Conservation (phyloP, 768 basidiomycete genomes). For the Sarcodon aspratus region DNA sequence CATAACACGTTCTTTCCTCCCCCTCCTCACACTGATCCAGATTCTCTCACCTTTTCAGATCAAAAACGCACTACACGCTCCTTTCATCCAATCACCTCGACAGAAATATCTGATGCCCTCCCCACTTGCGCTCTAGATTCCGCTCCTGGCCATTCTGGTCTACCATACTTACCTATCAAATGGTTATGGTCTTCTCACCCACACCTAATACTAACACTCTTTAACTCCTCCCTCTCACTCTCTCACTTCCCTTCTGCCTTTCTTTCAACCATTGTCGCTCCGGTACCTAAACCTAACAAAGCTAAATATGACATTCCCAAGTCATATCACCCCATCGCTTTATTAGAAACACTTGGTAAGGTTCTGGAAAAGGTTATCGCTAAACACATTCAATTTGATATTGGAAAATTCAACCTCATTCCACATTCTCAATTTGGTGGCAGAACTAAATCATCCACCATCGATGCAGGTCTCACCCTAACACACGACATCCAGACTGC, state of each 20-base stretch:
- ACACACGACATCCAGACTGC: constrained; percentile 9
- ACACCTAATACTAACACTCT: not conserved
- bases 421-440: constrained; percentile 18
- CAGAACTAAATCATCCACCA: constrained; percentile 4
- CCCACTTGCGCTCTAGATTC: not conserved
- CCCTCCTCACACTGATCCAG: no score
- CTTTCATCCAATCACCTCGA: no score
- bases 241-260: not conserved
- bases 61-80: no score
- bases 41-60: no score
- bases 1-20: no score
- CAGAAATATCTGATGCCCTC: no score
- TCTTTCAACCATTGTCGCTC: no score
- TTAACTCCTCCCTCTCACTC: not conserved
- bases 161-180: not conserved
- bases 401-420: constrained; percentile 13
- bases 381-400: constrained; percentile 11
- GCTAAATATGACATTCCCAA: constrained; percentile 21
- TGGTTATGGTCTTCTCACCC: not conserved
- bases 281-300: constrained; percentile 22
- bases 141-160: not conserved
- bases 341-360: constrained; percentile 24
- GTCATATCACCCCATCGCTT: constrained; percentile 23
- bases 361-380: constrained; percentile 18
- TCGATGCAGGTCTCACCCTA: constrained; percentile 9